Percentiles rank a stretch among this genome's conserved stretches.
Evolutionary conservation across 805 yeast genomes (phyloP).

Genomic region (Ogataea zsoltii): DNA sequence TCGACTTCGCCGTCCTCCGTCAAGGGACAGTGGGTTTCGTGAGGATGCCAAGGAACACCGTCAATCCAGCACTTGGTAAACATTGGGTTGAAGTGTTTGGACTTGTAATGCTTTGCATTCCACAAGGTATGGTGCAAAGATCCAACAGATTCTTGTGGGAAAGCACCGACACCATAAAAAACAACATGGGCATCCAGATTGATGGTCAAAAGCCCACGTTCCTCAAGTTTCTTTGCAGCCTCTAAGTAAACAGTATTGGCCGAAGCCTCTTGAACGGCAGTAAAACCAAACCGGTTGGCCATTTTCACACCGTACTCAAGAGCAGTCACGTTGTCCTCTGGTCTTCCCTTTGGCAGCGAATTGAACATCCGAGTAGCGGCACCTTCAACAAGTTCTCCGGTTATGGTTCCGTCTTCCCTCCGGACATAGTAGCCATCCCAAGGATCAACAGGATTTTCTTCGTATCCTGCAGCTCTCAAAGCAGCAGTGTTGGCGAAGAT

Average conservation of each 20-base stretch:
- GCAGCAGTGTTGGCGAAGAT: slow-evolving; percentile 32
- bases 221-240: slow-evolving; percentile 27
- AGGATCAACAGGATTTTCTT: slow-evolving; percentile 28
- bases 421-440: slow-evolving; percentile 31
- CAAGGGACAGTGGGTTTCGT: slow-evolving; percentile 26
- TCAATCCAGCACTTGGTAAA: slow-evolving; percentile 30
- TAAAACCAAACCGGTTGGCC: slow-evolving; percentile 29
- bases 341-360: slow-evolving; percentile 25
- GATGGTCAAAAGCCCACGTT: slow-evolving; percentile 21
- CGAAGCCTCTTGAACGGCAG: slow-evolving; percentile 30
- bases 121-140: slow-evolving; percentile 25
- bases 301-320: slow-evolving; percentile 29
- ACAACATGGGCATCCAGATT: slow-evolving; percentile 30
- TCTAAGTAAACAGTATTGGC: slow-evolving; percentile 29
- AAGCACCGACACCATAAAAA: slow-evolving; percentile 29
- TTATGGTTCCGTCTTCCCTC: slow-evolving; percentile 29
- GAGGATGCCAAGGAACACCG: slow-evolving; percentile 31
- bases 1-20: slow-evolving; percentile 24
- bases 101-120: slow-evolving; percentile 25
- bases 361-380: slow-evolving; percentile 28
- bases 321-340: slow-evolving; percentile 25
- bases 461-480: slow-evolving; percentile 31
- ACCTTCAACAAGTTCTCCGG: slow-evolving; percentile 31
- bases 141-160: slow-evolving; percentile 27
- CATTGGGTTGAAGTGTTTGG: slow-evolving; percentile 29